A percentile compares a stretch with the other conserved stretches of the same genome.
phyloP scores from a whole-genome alignment of 352 stramenopile genomes.

The Phytophthora pisi region DNA sequence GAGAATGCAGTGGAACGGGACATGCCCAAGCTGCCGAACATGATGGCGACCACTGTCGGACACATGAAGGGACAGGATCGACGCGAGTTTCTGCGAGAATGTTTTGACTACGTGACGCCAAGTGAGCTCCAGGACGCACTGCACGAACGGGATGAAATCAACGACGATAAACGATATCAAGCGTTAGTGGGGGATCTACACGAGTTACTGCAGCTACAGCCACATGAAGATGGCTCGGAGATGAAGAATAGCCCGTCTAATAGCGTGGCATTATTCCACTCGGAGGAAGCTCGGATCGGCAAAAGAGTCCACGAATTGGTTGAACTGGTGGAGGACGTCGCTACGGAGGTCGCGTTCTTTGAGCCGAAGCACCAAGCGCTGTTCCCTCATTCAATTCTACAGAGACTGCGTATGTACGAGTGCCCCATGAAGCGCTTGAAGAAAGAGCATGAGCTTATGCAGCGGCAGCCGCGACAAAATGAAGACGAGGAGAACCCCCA shows the following conservation, averaged over 20 bases:
- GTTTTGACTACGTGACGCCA: constrained; percentile 54
- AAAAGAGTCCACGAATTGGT: constrained; percentile 60
- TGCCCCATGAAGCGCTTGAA: constrained; percentile 48
- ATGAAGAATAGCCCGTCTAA: not conserved
- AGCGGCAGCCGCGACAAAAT: not conserved
- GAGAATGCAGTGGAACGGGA: constrained; percentile 46
- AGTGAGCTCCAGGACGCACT: constrained; percentile 63
- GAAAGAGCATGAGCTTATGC: constrained; percentile 55
- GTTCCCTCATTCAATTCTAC: constrained; percentile 27
- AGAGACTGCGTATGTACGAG: constrained; percentile 48
- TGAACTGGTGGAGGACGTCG: constrained; percentile 62
- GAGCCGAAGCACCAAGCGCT: constrained; percentile 16
- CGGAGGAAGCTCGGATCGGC: constrained; percentile 56
- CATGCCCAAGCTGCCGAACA: constrained; percentile 44
- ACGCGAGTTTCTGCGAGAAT: constrained; percentile 58
- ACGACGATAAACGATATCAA: constrained; percentile 64
- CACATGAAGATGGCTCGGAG: constrained; percentile 1
- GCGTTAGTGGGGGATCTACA: constrained; percentile 58
- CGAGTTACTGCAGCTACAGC: constrained; percentile 34
- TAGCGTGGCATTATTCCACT: constrained; percentile 47
- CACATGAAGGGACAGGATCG: constrained; percentile 48
- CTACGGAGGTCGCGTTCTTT: constrained; percentile 52
- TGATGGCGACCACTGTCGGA: constrained; percentile 51
- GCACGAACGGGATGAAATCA: constrained; percentile 53
- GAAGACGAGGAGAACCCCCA: constrained; percentile 12